Evolutionary conservation across 208 protist species (phyloP), one percentile per base, ranked within the genome.

Genomic region (Leishmania braziliensis): DNA sequence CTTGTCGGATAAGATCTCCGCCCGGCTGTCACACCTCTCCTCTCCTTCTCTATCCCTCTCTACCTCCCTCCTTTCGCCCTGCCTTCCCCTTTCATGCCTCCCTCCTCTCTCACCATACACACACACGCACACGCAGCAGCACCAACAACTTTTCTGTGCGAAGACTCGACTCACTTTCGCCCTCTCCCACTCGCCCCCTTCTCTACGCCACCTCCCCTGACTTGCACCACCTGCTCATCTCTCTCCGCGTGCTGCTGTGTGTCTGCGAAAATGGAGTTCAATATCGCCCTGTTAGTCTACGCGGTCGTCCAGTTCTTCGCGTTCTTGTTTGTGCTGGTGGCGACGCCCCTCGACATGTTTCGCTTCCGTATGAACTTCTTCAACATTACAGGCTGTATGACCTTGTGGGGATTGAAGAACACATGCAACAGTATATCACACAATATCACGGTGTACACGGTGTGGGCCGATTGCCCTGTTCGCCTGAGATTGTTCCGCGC

Each of bases 201-300:
- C 39, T 26, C 6, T 9, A 6, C 36, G 8, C 16, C 6, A 4
- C 6, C 58, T 14, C 36, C 26, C 16, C 65, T 70, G 60, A 0
- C 51, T 29, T 20, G 73, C 63, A n/a, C 29, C 74, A 43, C 43
- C 8, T 70, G 26, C 10, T n/a, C 3, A 16, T 0, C 60, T 6
- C 20, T 26, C 51, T 33, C 33, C 10, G 39, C 3, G 36, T 36
- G 29, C 26, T 29, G 33, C 10, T 20, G 65, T 46, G 6, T 0
- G 5, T 6, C 8, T 23, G n/a, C 65, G 39, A 46, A 68, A 43
- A 86, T 68, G 62, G 50, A 23, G n/a, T 77, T 50, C 50, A 18
- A 66, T 0, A 86, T 88, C 79, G 88, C 87, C 16, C 84, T 92
- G 70, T 77, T 85, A 8, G 89, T 91, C 51, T 94, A 90, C 82